Conservation (phyloP, 2,329 filamentous ascomycete genomes). For the Phaeomoniella chlamydospora region DNA sequence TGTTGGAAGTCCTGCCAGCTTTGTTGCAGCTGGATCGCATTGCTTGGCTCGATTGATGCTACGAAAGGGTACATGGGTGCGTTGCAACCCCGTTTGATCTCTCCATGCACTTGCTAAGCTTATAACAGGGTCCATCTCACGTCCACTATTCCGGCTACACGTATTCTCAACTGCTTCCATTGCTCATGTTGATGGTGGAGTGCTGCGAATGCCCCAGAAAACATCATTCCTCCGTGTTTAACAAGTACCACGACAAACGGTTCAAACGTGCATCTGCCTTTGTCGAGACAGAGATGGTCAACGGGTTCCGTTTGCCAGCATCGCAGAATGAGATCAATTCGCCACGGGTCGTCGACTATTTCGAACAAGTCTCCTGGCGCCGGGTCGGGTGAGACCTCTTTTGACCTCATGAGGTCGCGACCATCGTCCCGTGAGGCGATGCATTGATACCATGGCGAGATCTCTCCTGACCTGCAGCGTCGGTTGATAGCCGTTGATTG, state of each 20-base stretch:
- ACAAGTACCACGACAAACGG: slow-evolving; percentile 79
- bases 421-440: too few relatives aligned
- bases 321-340: slow-evolving; percentile 1
- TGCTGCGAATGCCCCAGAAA: slow-evolving; percentile 70
- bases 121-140: slow-evolving; percentile 60
- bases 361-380: not conserved
- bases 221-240: slow-evolving; percentile 76
- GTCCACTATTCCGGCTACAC: slow-evolving; percentile 92
- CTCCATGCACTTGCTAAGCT: slow-evolving; percentile 19
- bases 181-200: slow-evolving; percentile 67
- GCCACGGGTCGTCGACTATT: not conserved
- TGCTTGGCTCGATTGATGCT: slow-evolving; percentile 81
- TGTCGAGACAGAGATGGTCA: slow-evolving; percentile 59
- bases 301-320: slow-evolving; percentile 36
- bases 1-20: slow-evolving; percentile 80
- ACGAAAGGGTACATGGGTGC: slow-evolving; percentile 85
- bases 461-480: not conserved
- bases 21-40: slow-evolving; percentile 78
- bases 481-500: not conserved
- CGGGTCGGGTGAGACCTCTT: too few relatives aligned
- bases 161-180: slow-evolving; percentile 62
- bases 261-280: slow-evolving; percentile 75
- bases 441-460: too few relatives aligned
- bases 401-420: too few relatives aligned
- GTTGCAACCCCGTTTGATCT: slow-evolving; percentile 19